Evolutionary conservation across 2,329 filamentous ascomycete genomes (phyloP), one percentile per base, ranked within the genome.

Genomic region (Penicillium sp.): DNA sequence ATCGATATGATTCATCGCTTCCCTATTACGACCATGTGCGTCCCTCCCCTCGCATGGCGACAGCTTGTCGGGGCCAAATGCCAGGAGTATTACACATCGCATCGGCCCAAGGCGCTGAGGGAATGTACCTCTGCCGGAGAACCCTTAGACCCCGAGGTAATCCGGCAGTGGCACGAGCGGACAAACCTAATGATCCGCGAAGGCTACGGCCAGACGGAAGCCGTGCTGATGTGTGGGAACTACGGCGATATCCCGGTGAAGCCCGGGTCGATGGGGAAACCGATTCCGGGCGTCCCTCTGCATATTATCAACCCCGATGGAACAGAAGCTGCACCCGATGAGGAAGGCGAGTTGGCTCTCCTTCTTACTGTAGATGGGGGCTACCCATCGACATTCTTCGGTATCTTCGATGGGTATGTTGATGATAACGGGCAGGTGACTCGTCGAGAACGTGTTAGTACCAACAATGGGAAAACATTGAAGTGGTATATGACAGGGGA

Each of bases 161-260:
- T 50, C 11, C 30, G 41, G n/a, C n/a, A 45, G 35, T 55, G 52
- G 52, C 26, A 44, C 17, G 35, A 26, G 11, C 41, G 44, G 7
- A 55, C 52, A 6, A 35, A 35, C 7, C 15, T 45, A 3, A 55
- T 44, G 30, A 55, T 55, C n/a, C 44, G 26, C 35, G 52, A 55
- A n/a, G 52, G 52, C 11, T 55, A 45, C n/a, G 52, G 52, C 7
- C 52, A 55, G 52, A 44, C 52, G 3, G 52, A 55, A 38, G 44
- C 52, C 9, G 26, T 29, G 15, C 9, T 38, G 11, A 31, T 55
- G 7, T 55, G 52, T 30, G 52, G 52, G 52, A 55, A 55, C 19
- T 44, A 55, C 35, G 35, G 31, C 19, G 19, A 26, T 13, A 19
- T 55, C 15, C 52, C 30, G 9, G 17, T 23, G 7, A 55, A 46